These are phyloP conservation scores for Geranium rotundifolium DNA, from an alignment of 345 rosid genomes.

Conservation along the genomic window DNA sequence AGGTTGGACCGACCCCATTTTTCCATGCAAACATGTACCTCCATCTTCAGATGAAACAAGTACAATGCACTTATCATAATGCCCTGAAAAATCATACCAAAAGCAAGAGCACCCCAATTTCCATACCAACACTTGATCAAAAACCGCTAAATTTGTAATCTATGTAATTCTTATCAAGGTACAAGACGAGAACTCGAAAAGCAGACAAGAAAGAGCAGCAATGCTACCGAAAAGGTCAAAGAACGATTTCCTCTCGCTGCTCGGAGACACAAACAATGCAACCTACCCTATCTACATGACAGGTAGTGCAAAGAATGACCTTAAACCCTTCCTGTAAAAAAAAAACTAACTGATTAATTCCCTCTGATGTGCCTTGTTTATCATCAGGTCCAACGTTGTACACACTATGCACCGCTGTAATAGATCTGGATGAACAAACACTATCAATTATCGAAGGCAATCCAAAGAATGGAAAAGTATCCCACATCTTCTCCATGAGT, in stretches of 20 bases:
- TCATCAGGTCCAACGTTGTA: slow-evolving; percentile 47
- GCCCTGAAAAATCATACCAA: slow-evolving; percentile 1
- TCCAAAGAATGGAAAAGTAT: slow-evolving; percentile 28
- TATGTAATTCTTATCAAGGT: slow-evolving; percentile 15
- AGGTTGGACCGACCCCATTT: slow-evolving; percentile 32
- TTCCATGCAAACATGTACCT: slow-evolving; percentile 63
- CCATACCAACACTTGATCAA: too few relatives aligned
- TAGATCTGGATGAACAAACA: slow-evolving; percentile 37
- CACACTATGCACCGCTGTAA: slow-evolving; percentile 35
- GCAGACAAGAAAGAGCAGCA: slow-evolving; percentile 36
- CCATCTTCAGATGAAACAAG: slow-evolving; percentile 48
- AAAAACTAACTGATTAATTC: neutral
- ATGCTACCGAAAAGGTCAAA: slow-evolving; percentile 33
- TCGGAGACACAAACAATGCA: slow-evolving; percentile 30
- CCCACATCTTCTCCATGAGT: slow-evolving; percentile 35
- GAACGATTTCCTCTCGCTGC: slow-evolving; percentile 38
- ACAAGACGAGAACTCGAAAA: slow-evolving; percentile 38
- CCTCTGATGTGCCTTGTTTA: slow-evolving; percentile 11
- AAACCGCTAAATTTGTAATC: too few relatives aligned
- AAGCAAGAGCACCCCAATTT: too few relatives aligned
- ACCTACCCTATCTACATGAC: slow-evolving; percentile 50
- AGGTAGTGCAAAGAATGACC: slow-evolving; percentile 32
- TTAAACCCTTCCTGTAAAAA: neutral
- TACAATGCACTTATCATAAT: slow-evolving; percentile 3
- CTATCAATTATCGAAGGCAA: slow-evolving; percentile 38